Percentiles rank a stretch among this genome's conserved stretches.
These are phyloP conservation scores for Tolypocladium ophioglossoides DNA, from an alignment of 2,329 filamentous ascomycete species.

Conservation along the genomic window DNA sequence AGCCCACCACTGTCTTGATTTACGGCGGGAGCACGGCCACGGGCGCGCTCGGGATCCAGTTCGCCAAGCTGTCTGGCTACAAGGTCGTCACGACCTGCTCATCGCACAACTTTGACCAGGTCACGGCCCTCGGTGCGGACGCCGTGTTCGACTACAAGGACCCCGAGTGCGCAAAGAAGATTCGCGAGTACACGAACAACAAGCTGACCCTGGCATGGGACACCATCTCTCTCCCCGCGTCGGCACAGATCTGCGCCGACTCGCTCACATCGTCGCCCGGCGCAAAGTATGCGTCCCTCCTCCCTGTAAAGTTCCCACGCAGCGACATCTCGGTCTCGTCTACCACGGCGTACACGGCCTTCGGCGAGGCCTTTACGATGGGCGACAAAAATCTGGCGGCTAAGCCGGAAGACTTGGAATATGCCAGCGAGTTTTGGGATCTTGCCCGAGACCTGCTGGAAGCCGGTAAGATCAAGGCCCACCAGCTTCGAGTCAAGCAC, in stretches of 20 bases:
- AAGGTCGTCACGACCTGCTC: constrained; percentile 32
- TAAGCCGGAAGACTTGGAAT: constrained; percentile 19
- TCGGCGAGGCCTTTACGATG: constrained; percentile 24
- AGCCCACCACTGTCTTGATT: constrained; percentile 25
- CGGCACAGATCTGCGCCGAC: constrained; percentile 24
- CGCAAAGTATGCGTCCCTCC: background rate
- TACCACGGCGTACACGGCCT: constrained; percentile 28
- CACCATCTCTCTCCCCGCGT: constrained; percentile 15
- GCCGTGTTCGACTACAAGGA: constrained; percentile 30
- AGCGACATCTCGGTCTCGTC: constrained; percentile 24
- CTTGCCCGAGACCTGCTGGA: constrained; percentile 20
- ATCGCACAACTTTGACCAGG: constrained; percentile 25
- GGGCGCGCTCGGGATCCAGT: constrained; percentile 32
- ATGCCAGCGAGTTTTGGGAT: constrained; percentile 26
- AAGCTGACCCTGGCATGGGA: constrained; percentile 23
- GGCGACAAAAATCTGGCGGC: constrained; percentile 12
- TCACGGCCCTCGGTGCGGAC: constrained; percentile 29
- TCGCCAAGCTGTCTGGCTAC: constrained; percentile 27
- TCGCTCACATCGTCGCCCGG: constrained; percentile 7
- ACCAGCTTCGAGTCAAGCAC: constrained; percentile 17
- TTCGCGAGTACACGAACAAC: constrained; percentile 12
- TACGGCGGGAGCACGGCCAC: constrained; percentile 32
- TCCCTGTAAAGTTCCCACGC: constrained; percentile 5
- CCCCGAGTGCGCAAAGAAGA: constrained; percentile 7
- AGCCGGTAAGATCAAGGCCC: constrained; percentile 24